Base-by-base conservation (phyloP, 2,329 filamentous ascomycete species). In the Cercospora zeina region DNA sequence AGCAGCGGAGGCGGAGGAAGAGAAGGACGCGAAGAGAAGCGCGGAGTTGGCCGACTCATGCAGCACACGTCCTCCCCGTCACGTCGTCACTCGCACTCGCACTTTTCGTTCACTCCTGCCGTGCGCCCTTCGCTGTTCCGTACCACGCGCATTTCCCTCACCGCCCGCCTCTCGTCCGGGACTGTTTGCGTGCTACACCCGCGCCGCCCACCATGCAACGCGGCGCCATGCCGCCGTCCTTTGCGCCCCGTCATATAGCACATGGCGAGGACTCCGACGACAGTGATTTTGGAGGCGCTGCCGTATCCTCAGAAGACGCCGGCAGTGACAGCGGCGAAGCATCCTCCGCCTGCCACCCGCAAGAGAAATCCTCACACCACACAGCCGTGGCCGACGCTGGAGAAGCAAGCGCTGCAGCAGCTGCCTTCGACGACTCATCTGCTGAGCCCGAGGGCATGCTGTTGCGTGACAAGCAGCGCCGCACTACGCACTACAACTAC, bases 401-500 rank as follows among this genome's bases (percentile, higher is more conserved):
- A 30, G 67, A 63, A 19, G 64, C 59, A 34, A 61, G 57, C n/a
- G 63, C 58, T 8, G 64, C 61, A 24, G 64, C 61, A 24, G 24
- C 24, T 67, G 62, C 55, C 49, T 21, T 55, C 60, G 54, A 61
- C 58, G 21, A 36, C 60, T 37, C 36, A 11, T 21, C 24, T 16
- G 47, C 65, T 21, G 70, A 70, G 54, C 67, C 61, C 13, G 66
- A 72, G 33, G 74, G 71, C 19, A 67, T 81, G 71, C 75, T 82
- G 45, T 77, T 78, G 45, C 73, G 81, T 69, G 81, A 83, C 70
- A 81, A 79, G 72, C 82, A 85, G 72, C 78, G 82, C 61, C 88
- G 88, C 74, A 96, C 92, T 8, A 90, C 93, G 19, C 96, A 92
- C 74, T 97, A 96, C 78, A 93, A 97, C 76, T 91, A 93, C 72